Evolutionary conservation across 495 filamentous ascomycete species (phyloP).

Genomic region (Penicillium coprophilum): DNA sequence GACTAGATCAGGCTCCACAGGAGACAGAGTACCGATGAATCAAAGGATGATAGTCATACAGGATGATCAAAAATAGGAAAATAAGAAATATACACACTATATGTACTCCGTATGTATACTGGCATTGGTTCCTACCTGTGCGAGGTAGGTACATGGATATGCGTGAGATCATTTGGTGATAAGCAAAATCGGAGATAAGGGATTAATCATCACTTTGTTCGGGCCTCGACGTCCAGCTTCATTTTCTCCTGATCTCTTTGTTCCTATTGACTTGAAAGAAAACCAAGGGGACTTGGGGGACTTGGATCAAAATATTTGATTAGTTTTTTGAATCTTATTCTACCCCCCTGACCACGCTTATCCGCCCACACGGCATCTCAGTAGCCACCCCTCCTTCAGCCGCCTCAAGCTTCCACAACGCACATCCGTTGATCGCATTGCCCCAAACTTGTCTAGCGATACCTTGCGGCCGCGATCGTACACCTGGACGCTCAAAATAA

Average conservation of each 20-base stretch:
- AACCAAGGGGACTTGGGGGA: no score
- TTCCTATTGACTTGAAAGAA: not conserved
- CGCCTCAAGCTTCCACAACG: slow-evolving; percentile 7
- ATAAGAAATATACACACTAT: not conserved
- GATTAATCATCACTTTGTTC: slow-evolving; percentile 15
- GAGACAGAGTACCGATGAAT: no score
- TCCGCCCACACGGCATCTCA: not conserved
- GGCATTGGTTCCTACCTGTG: no score
- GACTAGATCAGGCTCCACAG: no score
- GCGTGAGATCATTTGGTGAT: slow-evolving; percentile 16
- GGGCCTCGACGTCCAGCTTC: not conserved
- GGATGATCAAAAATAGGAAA: no score
- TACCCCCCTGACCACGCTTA: not conserved
- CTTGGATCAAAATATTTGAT: not conserved
- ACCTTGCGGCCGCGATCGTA: not conserved
- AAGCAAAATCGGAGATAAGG: slow-evolving; percentile 15
- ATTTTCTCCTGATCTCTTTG: not conserved
- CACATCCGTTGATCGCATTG: slow-evolving; percentile 7
- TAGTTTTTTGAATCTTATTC: not conserved
- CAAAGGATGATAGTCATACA: no score
- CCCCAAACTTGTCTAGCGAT: not conserved
- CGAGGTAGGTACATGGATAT: no score
- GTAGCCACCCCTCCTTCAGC: slow-evolving; percentile 1
- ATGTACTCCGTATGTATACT: no score
- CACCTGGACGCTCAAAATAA: not conserved